A percentile compares a stretch with the other conserved stretches of the same genome.
These are phyloP conservation scores for Nakazawaea wickerhamii DNA, from an alignment of 805 yeast species.

Conservation along the genomic window DNA sequence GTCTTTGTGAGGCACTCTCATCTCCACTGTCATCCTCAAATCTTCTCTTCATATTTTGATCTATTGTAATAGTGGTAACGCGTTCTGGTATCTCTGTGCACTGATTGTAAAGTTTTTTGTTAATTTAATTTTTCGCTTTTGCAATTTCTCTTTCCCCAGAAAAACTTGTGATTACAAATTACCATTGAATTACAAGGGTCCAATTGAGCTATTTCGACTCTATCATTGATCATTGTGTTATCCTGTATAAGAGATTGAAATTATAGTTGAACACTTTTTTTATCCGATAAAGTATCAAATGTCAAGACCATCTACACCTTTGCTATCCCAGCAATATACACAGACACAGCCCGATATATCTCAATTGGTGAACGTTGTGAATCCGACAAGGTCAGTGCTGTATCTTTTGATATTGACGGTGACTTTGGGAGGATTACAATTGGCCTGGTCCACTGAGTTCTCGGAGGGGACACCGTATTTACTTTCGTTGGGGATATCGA, in stretches of 20 bases:
- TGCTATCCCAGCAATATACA: constrained; percentile 1
- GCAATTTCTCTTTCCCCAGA: too few relatives aligned
- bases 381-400: constrained; percentile 37
- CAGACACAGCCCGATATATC: constrained; percentile 4
- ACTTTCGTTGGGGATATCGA: constrained; percentile 57
- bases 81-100: not conserved
- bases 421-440: constrained; percentile 52
- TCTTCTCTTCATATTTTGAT: constrained; percentile 5
- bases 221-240: too few relatives aligned
- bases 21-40: not conserved
- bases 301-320: constrained; percentile 10
- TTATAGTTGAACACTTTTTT: not conserved
- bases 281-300: not conserved
- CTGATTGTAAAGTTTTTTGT: not conserved
- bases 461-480: constrained; percentile 59
- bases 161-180: too few relatives aligned
- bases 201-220: too few relatives aligned
- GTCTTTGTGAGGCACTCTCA: not conserved
- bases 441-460: constrained; percentile 64
- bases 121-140: not conserved
- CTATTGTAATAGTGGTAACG: not conserved
- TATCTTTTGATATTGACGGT: constrained; percentile 43
- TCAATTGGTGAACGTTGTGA: constrained; percentile 20
- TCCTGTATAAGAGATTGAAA: not conserved
- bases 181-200: too few relatives aligned